These are phyloP conservation scores for Blastocystis sp. DNA, from an alignment of 352 stramenopile genomes.

Conservation along the genomic window DNA sequence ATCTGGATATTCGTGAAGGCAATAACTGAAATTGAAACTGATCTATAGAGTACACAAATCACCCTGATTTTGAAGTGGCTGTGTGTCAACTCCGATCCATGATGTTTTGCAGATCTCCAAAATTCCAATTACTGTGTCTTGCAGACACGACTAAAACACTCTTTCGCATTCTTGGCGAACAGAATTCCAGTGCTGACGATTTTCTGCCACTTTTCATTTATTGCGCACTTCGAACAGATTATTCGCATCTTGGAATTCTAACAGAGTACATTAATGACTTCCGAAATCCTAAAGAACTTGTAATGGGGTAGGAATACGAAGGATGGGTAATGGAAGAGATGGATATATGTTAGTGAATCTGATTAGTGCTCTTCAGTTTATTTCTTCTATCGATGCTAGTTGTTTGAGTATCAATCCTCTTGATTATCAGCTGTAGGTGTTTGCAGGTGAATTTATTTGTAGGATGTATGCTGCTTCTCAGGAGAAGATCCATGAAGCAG, in stretches of 20 bases:
- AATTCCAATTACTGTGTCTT: slow-evolving; percentile 3
- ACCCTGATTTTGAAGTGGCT: slow-evolving; percentile 15
- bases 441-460: background rate
- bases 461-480: slow-evolving; percentile 13
- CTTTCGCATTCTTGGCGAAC: background rate
- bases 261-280: slow-evolving; percentile 37
- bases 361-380: slow-evolving; percentile 52
- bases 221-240: background rate
- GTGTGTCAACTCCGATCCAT: background rate
- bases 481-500: background rate
- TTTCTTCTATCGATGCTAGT: slow-evolving; percentile 34
- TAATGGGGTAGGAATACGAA: slow-evolving; percentile 9
- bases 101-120: slow-evolving; percentile 1
- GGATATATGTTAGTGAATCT: slow-evolving; percentile 51
- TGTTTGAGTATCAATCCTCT: slow-evolving; percentile 47
- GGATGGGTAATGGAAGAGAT: background rate
- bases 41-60: background rate
- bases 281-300: slow-evolving; percentile 29
- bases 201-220: slow-evolving; percentile 59
- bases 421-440: slow-evolving; percentile 39
- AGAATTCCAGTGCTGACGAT: slow-evolving; percentile 7
- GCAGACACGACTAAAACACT: slow-evolving; percentile 10
- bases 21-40: no score
- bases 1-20: background rate
- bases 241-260: background rate